Percentiles rank a stretch among this genome's conserved stretches.
phyloP scores from a whole-genome alignment of 306 rosid genomes.

The Arachis hypogaea region DNA sequence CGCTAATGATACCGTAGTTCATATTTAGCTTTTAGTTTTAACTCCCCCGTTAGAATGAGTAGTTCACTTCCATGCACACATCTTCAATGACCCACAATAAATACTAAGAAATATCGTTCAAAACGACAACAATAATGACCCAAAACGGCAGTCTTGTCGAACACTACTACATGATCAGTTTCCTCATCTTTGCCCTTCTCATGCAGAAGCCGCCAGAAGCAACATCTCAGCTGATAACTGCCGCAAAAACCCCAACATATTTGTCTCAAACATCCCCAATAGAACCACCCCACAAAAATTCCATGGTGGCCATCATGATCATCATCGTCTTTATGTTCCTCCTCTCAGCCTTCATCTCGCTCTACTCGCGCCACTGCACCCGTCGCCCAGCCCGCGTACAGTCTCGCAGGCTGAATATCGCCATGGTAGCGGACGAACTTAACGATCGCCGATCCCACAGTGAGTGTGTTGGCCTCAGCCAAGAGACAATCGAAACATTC shows the following conservation, averaged over 20 bases:
- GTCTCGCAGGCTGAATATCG: constrained; percentile 19
- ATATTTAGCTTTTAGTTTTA: background rate
- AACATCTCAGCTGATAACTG: constrained; percentile 37
- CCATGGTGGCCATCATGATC: constrained; percentile 54
- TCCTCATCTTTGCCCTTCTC: constrained; percentile 4
- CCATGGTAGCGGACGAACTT: background rate
- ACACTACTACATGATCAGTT: too few species aligned
- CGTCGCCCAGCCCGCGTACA: constrained; percentile 31
- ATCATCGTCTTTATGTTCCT: constrained; percentile 56
- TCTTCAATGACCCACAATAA: background rate
- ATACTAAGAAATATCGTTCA: background rate
- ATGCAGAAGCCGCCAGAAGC: constrained; percentile 15
- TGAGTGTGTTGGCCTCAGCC: constrained; percentile 53
- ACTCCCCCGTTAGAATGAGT: background rate
- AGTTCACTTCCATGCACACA: constrained; percentile 22
- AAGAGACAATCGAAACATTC: constrained; percentile 56
- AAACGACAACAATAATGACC: background rate
- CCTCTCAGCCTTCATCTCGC: constrained; percentile 66
- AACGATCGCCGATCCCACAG: background rate
- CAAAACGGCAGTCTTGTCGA: constrained; percentile 1
- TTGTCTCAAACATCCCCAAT: background rate
- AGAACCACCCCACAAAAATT: constrained; percentile 30
- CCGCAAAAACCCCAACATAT: too few species aligned
- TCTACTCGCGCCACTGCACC: constrained; percentile 71
- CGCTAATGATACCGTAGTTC: background rate